Evolutionary conservation across 2,329 filamentous ascomycete species (phyloP).

Genomic region (Orbilia brochopaga): DNA sequence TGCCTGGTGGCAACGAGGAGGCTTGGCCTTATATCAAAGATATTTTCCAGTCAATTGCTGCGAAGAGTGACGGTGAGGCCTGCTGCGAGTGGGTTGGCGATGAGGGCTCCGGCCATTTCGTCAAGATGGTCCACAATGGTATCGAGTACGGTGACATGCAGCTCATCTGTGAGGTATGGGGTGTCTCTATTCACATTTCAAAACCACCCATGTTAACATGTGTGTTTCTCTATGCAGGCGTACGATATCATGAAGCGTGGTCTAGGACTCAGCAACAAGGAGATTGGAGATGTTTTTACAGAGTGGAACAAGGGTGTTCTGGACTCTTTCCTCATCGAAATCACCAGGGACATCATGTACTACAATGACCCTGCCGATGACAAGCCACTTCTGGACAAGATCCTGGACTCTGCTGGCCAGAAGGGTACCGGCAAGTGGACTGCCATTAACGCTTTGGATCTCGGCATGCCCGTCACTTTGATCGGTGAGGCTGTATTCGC

Average conservation of each 20-base stretch:
- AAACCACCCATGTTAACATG: constrained; percentile 17
- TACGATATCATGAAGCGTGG: constrained; percentile 99
- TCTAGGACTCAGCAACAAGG: constrained; percentile 84
- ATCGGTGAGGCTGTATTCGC: constrained; percentile 97
- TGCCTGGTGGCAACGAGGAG: constrained; percentile 98
- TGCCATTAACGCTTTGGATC: constrained; percentile 96
- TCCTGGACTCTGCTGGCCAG: constrained; percentile 96
- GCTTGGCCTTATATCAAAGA: constrained; percentile 99
- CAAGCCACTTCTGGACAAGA: constrained; percentile 93
- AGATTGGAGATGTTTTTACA: constrained; percentile 91
- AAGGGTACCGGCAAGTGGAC: constrained; percentile 99
- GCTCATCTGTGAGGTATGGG: constrained; percentile 91
- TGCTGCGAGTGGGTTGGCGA: constrained; percentile 99
- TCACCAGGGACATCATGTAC: constrained; percentile 98
- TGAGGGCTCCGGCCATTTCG: constrained; percentile 99
- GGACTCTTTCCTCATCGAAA: constrained; percentile 99
- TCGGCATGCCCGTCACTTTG: constrained; percentile 97
- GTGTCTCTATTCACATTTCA: not conserved
- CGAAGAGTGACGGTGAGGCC: constrained; percentile 94
- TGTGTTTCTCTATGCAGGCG: constrained; percentile 66
- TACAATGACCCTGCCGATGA: constrained; percentile 90
- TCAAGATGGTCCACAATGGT: constrained; percentile 99
- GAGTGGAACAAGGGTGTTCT: constrained; percentile 99
- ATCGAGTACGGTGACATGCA: constrained; percentile 99
- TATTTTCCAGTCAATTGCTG: constrained; percentile 95